A percentile compares a stretch with the other conserved stretches of the same genome.
These are phyloP conservation scores for Tolypocladium endophyticum DNA, from an alignment of 2,329 filamentous ascomycete species.

Conservation along the genomic window DNA sequence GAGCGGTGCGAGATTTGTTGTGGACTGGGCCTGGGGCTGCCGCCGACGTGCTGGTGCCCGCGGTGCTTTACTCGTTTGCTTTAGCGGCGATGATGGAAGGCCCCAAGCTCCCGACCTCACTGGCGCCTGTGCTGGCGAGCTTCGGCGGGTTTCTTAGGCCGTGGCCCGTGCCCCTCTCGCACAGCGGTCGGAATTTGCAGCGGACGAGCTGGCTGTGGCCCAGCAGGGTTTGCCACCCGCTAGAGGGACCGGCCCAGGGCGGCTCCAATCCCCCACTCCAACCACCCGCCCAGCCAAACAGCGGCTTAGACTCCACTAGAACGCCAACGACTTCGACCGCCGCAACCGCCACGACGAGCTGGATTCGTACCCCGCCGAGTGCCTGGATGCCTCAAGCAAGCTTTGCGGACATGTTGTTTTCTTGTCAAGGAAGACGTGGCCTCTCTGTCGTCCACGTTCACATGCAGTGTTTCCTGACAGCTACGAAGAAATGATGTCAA, in stretches of 20 bases:
- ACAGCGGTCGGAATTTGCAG: not conserved
- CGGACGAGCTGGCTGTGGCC: not conserved
- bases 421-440: not conserved
- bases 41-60: not conserved
- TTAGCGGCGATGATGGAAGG: not conserved
- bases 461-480: not conserved
- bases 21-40: not conserved
- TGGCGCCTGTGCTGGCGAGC: not conserved
- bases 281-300: not conserved
- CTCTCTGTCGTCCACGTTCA: not conserved
- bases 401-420: not conserved
- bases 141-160: not conserved
- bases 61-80: not conserved
- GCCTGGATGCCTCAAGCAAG: not conserved
- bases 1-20: not conserved
- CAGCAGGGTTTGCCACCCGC: not conserved
- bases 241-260: not conserved
- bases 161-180: not conserved
- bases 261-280: not conserved
- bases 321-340: not conserved
- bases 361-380: not conserved
- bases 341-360: not conserved
- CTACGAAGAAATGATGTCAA: not conserved
- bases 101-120: not conserved
- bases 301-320: not conserved